Evolutionary conservation across 1,284 basidiomycete genomes (phyloP).

Genomic region (Clitocybe nebularis): DNA sequence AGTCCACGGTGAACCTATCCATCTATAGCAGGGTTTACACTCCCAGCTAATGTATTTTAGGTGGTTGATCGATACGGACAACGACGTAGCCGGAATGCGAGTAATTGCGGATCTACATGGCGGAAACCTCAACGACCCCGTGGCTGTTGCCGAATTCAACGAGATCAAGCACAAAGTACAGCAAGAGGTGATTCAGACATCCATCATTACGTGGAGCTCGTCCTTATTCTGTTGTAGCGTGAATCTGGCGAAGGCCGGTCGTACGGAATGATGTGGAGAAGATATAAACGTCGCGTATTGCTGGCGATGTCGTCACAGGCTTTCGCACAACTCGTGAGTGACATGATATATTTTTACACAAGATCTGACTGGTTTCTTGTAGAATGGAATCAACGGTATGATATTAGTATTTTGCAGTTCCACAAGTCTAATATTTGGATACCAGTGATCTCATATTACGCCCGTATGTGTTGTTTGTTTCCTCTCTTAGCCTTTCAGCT

Average conservation of each 20-base stretch:
- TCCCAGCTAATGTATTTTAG: constrained; percentile 33
- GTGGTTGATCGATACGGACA: constrained; percentile 90
- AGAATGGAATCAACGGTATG: constrained; percentile 90
- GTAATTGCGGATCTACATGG: constrained; percentile 93
- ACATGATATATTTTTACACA: neutral
- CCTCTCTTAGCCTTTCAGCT: constrained; percentile 10
- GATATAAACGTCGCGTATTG: constrained; percentile 85
- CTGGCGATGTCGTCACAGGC: constrained; percentile 98
- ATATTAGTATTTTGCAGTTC: neutral
- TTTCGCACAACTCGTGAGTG: constrained; percentile 86
- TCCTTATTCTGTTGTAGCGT: constrained; percentile 38
- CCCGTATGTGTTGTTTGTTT: constrained; percentile 56
- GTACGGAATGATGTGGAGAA: constrained; percentile 84
- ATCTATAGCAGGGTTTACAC: neutral
- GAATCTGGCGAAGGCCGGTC: constrained; percentile 76
- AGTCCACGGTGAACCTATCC: constrained; percentile 66
- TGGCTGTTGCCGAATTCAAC: constrained; percentile 82
- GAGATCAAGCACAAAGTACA: constrained; percentile 91
- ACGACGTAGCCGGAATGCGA: constrained; percentile 81
- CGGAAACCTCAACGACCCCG: constrained; percentile 68
- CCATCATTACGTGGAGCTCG: neutral
- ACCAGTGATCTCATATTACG: constrained; percentile 91
- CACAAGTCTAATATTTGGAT: constrained; percentile 5
- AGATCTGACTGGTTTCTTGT: constrained; percentile 8
- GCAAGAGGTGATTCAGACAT: constrained; percentile 59